phyloP scores from a whole-genome alignment of 768 basidiomycete genomes.

The Psilocybe cubensis region DNA sequence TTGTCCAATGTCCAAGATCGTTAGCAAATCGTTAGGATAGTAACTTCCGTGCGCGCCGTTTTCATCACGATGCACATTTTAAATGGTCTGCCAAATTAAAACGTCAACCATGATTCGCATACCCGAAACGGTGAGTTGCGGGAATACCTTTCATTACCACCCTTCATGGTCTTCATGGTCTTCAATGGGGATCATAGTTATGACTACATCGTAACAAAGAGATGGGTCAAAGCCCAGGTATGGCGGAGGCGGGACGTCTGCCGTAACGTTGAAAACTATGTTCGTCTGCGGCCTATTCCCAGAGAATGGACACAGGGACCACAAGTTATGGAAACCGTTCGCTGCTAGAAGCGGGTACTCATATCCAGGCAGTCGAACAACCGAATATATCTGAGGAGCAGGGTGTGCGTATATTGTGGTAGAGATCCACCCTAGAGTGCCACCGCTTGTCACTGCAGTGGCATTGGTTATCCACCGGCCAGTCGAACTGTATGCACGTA shows the following conservation, averaged over 20 bases:
- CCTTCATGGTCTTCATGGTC: neutral
- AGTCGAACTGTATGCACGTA: constrained; percentile 38
- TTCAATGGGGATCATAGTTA: constrained; percentile 27
- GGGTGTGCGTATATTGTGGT: constrained; percentile 31
- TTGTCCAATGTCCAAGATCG: neutral
- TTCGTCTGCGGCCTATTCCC: constrained; percentile 33
- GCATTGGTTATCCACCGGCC: constrained; percentile 44
- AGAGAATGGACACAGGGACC: constrained; percentile 42
- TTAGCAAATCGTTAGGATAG: neutral
- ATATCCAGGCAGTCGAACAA: constrained; percentile 21
- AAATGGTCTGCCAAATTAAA: neutral
- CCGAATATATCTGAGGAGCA: constrained; percentile 40
- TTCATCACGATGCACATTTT: neutral
- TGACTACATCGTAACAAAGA: constrained; percentile 33
- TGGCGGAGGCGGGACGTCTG: constrained; percentile 17
- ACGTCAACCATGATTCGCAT: no score
- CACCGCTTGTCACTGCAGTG: constrained; percentile 34
- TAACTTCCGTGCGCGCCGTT: no score
- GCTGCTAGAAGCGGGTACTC: constrained; percentile 33
- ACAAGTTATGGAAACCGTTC: constrained; percentile 32
- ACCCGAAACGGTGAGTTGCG: neutral
- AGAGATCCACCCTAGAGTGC: constrained; percentile 39
- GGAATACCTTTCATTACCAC: neutral
- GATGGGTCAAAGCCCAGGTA: constrained; percentile 26
- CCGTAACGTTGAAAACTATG: constrained; percentile 39